Base-by-base conservation (phyloP, 495 filamentous ascomycete genomes). In the Jackrogersella multiformis region DNA sequence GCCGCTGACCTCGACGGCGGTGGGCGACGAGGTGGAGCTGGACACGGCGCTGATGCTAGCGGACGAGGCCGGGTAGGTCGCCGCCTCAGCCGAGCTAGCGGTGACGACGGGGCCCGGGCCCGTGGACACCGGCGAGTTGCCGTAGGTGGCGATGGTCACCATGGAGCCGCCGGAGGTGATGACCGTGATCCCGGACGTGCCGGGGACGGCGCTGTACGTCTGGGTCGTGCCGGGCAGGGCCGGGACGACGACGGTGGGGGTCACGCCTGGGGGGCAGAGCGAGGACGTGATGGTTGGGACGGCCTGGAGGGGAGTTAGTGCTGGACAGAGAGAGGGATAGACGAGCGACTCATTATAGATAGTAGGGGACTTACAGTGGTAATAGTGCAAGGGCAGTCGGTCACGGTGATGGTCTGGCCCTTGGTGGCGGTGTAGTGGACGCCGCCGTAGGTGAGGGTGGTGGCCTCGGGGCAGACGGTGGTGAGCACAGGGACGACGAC, bases 331-430 rank as follows among this genome's bases (percentile, higher is more conserved):
- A 26, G 9, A 36, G 20, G 2, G 18, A 44, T 13, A 41, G 26
- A 5, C 2, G 10, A 1, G 7, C 5, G 5, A n/a, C 6, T 3
- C 12, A 5, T 16, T 24, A 7, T 4, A 4, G 28, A 5, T 16
- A 12, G 5, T 4, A 4, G 28, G 26, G 9, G 41, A 21, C 67
- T 57, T 67, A 76, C 73, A n/a, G 54, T 72, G 28, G 71, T 68
- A 1, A 76, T 38, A 8, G 73, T 76, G 66, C 73, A 76, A 42
- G 73, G 73, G 61, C 73, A 76, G 61, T 74, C 52, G 0, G 71
- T 74, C 0, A 73, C 68, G 1, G 63, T 64, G 21, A 76, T 8
- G 5, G 66, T 58, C 61, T 73, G 16, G 63, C 68, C 64, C 42
- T 60, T 58, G 4, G 72, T 76, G 26, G 70, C 72, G 5, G 75